Base-by-base conservation (phyloP, 805 yeast species). In the Lipomyces japonicus region DNA sequence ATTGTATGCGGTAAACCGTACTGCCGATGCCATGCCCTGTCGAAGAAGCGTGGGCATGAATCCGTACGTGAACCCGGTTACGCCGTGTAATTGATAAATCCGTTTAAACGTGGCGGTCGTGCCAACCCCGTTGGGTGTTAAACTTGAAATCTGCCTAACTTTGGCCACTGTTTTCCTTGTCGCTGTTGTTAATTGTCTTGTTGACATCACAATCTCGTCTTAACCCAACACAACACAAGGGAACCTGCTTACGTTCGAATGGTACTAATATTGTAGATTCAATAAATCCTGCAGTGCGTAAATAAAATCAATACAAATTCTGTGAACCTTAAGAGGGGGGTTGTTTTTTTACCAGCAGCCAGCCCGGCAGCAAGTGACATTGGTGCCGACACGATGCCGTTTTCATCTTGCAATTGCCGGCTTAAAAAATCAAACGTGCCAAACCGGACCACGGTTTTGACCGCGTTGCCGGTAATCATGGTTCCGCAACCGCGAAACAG, bases 181-280 rank as follows among this genome's bases (percentile, higher is more conserved):
- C n/a, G n/a, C n/a, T n/a, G n/a, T n/a, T n/a, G n/a, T n/a, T n/a
- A n/a, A n/a, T n/a, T n/a, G n/a, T n/a, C n/a, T n/a, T n/a, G n/a
- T n/a, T n/a, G n/a, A n/a, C n/a, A n/a, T n/a, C n/a, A n/a, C n/a
- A n/a, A n/a, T n/a, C n/a, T n/a, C n/a, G n/a, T n/a, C n/a, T 28
- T 28, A 28, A 7, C 10, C 7, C 7, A 7, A 10, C 14, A 10
- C 32, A 28, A 14, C 12, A 10, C 32, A 28, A 10, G 10, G 12
- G 14, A 28, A 28, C 14, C 32, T 10, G 16, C 55, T 39, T 35
- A 44, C 68, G 86, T 63, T 91, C 98, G 65, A 91, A 90, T 0
- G 97, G 98, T 18, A 93, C 85, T 21, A 91, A 79, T 75, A 85
- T 78, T 19, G 89, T 56, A 2, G 95, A 81, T 66, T 93, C 97